Evolutionary conservation across 805 yeast genomes (phyloP).

Genomic region (Candida montana): DNA sequence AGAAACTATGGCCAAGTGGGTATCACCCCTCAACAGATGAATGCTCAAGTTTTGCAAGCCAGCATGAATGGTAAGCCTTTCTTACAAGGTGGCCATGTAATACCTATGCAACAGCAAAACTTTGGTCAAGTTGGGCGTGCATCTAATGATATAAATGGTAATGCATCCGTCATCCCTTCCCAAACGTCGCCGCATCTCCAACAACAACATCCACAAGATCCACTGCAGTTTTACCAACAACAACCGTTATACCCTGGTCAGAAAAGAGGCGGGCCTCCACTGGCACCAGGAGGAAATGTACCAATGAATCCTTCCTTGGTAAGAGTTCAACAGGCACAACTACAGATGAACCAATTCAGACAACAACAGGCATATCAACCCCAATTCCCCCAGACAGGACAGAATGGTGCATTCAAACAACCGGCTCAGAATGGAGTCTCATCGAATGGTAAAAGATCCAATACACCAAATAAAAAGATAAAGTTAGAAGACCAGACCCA

Average conservation of each 20-base stretch:
- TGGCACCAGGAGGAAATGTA: slow-evolving; percentile 1
- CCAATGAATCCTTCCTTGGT: slow-evolving; percentile 23
- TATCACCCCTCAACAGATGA: slow-evolving; percentile 1
- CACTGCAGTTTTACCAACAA: slow-evolving; percentile 21
- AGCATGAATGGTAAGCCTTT: not conserved
- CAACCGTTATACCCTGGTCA: slow-evolving; percentile 24
- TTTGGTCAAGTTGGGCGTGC: not conserved
- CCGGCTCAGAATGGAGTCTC: not conserved
- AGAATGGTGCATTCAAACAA: slow-evolving; percentile 13
- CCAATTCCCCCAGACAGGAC: slow-evolving; percentile 6
- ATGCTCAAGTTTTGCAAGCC: not conserved
- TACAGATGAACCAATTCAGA: slow-evolving; percentile 44
- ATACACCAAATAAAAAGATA: slow-evolving; percentile 18
- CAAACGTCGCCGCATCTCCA: slow-evolving; percentile 10
- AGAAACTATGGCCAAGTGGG: not conserved
- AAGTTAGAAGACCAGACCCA: slow-evolving; percentile 15
- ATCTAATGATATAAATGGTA: slow-evolving; percentile 1
- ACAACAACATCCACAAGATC: slow-evolving; percentile 18
- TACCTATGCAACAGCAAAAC: slow-evolving; percentile 1
- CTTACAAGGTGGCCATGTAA: not conserved
- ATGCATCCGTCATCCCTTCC: not conserved
- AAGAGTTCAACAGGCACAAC: slow-evolving; percentile 34
- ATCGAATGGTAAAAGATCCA: slow-evolving; percentile 6
- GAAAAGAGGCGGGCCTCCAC: slow-evolving; percentile 12
- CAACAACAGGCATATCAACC: slow-evolving; percentile 30